Conservation (phyloP, 202 grass and related monocot species). For the Eragrostis tef region DNA sequence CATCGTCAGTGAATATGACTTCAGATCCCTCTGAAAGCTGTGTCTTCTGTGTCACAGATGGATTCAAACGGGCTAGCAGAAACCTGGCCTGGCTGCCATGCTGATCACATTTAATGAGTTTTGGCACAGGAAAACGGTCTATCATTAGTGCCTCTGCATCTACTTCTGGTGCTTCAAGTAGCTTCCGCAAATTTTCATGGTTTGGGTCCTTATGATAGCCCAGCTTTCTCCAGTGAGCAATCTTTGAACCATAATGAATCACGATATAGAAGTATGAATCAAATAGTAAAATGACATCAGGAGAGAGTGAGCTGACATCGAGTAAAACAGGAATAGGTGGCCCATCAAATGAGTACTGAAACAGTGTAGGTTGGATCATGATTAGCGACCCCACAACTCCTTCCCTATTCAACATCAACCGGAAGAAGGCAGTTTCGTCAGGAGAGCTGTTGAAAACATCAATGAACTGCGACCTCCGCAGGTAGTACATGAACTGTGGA, state of each 20-base stretch:
- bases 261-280: slow-evolving; percentile 95
- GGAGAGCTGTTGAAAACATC: slow-evolving; percentile 96
- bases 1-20: slow-evolving; percentile 91
- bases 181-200: slow-evolving; percentile 85
- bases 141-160: slow-evolving; percentile 70
- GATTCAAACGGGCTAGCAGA: slow-evolving; percentile 89
- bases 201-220: slow-evolving; percentile 84
- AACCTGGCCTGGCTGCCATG: slow-evolving; percentile 95
- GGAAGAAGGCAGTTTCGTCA: slow-evolving; percentile 91
- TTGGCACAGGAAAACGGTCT: slow-evolving; percentile 78
- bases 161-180: slow-evolving; percentile 91
- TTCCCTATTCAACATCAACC: slow-evolving; percentile 95
- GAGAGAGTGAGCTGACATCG: slow-evolving; percentile 87
- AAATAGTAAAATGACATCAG: slow-evolving; percentile 96
- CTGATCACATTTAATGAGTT: slow-evolving; percentile 91
- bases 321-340: slow-evolving; percentile 95
- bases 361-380: slow-evolving; percentile 98
- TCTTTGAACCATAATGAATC: slow-evolving; percentile 96
- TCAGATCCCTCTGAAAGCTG: slow-evolving; percentile 84
- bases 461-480: slow-evolving; percentile 95
- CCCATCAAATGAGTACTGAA: slow-evolving; percentile 97
- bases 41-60: slow-evolving; percentile 97
- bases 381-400: slow-evolving; percentile 86
- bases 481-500: slow-evolving; percentile 96
- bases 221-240: slow-evolving; percentile 92